Evolutionary conservation across 495 filamentous ascomycete species (phyloP).

Genomic region (Penicillium coprophilum): DNA sequence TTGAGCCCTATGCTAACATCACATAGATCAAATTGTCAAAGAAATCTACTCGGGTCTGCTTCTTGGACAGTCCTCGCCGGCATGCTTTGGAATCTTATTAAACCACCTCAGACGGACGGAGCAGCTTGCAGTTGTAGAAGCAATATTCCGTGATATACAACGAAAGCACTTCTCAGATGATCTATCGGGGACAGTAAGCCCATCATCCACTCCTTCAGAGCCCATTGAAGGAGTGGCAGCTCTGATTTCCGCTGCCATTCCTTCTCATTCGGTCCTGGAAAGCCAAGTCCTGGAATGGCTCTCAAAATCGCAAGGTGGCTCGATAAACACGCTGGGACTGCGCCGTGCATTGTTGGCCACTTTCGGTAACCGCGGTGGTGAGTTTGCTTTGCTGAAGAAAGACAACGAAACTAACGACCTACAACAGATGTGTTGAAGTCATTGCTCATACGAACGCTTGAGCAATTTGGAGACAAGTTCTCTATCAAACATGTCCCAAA

Average conservation of each 20-base stretch:
- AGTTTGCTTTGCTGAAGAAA: constrained; percentile 6
- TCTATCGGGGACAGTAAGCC: constrained; percentile 9
- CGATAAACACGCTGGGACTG: constrained; percentile 63
- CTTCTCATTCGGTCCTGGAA: constrained; percentile 37
- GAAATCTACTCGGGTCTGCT: constrained; percentile 49
- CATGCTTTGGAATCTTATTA: constrained; percentile 45
- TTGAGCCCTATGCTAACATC: constrained; percentile 21
- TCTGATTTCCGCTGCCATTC: constrained; percentile 38
- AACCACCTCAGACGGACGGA: constrained; percentile 52
- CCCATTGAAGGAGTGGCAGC: constrained; percentile 42
- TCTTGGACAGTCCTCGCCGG: constrained; percentile 27
- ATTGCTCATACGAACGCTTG: constrained; percentile 65
- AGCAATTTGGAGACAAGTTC: constrained; percentile 78
- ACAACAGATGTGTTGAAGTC: constrained; percentile 49
- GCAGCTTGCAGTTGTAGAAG: constrained; percentile 57
- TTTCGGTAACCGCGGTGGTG: constrained; percentile 55
- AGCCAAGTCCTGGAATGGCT: constrained; percentile 69
- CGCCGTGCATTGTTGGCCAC: constrained; percentile 65
- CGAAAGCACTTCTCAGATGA: constrained; percentile 46
- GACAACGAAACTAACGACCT: constrained; percentile 20
- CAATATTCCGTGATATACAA: constrained; percentile 59
- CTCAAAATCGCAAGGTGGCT: constrained; percentile 49
- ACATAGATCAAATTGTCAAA: constrained; percentile 55
- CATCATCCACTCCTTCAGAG: constrained; percentile 9
- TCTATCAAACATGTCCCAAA: constrained; percentile 82